Evolutionary conservation across 768 basidiomycete species (phyloP).

Genomic region (Pleurotus sapidus): DNA sequence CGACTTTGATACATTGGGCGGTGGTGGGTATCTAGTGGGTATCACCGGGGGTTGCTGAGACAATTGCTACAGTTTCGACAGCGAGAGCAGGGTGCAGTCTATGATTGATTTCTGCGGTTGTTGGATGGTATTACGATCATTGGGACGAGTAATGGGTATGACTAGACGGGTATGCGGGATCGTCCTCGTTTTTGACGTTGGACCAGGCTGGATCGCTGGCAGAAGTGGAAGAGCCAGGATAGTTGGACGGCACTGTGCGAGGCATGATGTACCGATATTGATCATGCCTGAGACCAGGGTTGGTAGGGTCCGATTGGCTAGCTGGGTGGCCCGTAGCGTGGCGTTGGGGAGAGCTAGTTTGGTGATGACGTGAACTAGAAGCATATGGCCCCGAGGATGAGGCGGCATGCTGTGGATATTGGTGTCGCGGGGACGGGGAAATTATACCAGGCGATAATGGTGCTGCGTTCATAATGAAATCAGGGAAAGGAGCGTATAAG

Average conservation of each 20-base stretch:
- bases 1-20: conserved; percentile 2
- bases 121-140: neutral
- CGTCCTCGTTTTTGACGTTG: conserved; percentile 28
- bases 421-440: neutral
- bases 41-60: neutral
- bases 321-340: conserved; percentile 31
- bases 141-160: neutral
- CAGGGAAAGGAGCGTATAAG: conserved; percentile 44
- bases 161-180: conserved; percentile 8
- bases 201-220: conserved; percentile 13
- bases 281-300: conserved; percentile 27
- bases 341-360: conserved; percentile 20
- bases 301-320: conserved; percentile 32
- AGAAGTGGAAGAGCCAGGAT: conserved; percentile 2
- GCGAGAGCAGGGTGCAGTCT: neutral
- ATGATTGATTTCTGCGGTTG: neutral
- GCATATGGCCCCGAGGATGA: conserved; percentile 25
- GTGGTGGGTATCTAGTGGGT: neutral
- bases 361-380: conserved; percentile 25
- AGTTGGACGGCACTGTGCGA: conserved; percentile 12
- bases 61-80: neutral
- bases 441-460: conserved; percentile 14
- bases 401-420: conserved; percentile 13
- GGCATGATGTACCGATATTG: conserved; percentile 33
- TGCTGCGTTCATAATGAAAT: conserved; percentile 31